Evolutionary conservation across 2,329 filamentous ascomycete genomes (phyloP), one percentile per base, ranked within the genome.

Genomic region (Lachnellula suecica): DNA sequence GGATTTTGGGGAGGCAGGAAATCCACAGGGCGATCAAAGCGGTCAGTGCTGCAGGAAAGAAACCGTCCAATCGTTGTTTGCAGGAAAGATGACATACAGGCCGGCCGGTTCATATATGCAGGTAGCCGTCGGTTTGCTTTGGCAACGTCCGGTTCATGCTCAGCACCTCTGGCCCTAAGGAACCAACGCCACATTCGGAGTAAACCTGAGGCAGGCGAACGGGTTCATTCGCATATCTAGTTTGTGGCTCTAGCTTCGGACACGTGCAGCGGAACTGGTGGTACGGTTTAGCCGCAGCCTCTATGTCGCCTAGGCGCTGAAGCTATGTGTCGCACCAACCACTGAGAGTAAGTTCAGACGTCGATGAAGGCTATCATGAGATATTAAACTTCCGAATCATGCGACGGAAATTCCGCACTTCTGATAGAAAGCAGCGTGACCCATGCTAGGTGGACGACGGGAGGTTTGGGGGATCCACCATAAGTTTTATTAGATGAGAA

Each of bases 201-300:
- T 43, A 47, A 54, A 40, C 42, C 27, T 53, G 52, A 58, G 53
- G 47, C 44, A 52, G 48, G 46, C 53, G 59, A 62, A 63, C 61
- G 41, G 22, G 59, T 60, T 61, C 56, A 60, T 57, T 60, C 51
- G 50, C 41, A 46, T 44, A 44, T 43, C 47, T 58, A 47, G 20
- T 25, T 27, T n/a, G 46, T 45, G 40, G 40, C 20, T 44, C 43
- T 35, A 27, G 25, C 49, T 23, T 35, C 57, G 57, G 60, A 38
- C 53, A 57, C 43, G 49, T 61, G 57, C 59, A 61, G 52, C 44
- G 22, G 53, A 25, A 47, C 15, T 24, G 29, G 34, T 43, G 47
- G 45, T 38, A 49, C 47, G 46, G 13, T 53, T 46, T 50, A 59
- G 47, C 52, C 49, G 55, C 49, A 47, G 19, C 27, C 25, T 24